Evolutionary conservation across 805 yeast genomes (phyloP).

Genomic region (Maudiozyma bulderi): DNA sequence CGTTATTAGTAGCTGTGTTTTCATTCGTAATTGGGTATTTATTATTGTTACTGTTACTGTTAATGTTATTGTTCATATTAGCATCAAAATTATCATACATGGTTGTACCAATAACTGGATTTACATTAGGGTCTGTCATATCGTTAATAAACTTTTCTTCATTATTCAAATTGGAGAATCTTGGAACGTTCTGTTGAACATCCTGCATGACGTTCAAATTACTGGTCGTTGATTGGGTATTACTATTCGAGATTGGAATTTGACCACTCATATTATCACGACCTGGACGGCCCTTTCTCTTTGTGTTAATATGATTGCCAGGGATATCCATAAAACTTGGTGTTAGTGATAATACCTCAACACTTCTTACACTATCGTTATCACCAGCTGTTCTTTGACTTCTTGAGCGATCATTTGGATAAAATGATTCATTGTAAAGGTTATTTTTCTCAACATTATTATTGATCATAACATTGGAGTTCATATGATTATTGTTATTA

Average conservation of each 20-base stretch:
- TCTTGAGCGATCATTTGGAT: not conserved
- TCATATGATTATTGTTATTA: not conserved
- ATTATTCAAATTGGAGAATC: constrained; percentile 16
- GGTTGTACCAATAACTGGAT: constrained; percentile 11
- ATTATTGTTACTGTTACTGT: not conserved
- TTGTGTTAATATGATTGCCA: constrained; percentile 5
- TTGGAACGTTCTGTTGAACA: constrained; percentile 2
- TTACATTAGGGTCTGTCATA: constrained; percentile 8
- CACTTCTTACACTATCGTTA: constrained; percentile 18
- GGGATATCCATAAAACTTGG: constrained; percentile 35
- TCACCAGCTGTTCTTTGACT: constrained; percentile 1
- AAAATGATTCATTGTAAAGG: not conserved
- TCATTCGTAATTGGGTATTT: not conserved
- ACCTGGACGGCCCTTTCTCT: not conserved
- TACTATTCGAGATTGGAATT: not conserved
- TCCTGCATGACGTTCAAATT: not conserved
- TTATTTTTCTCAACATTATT: not conserved
- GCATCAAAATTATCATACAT: constrained; percentile 10
- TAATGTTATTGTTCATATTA: not conserved
- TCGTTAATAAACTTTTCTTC: constrained; percentile 12
- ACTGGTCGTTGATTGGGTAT: not conserved
- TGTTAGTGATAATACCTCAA: constrained; percentile 33
- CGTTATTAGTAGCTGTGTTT: not conserved
- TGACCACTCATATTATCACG: not conserved
- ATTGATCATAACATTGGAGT: too few relatives aligned